A percentile compares a stretch with the other conserved stretches of the same genome.
Conservation (phyloP, 2,329 filamentous ascomycete species). For the Verticillium longisporum region DNA sequence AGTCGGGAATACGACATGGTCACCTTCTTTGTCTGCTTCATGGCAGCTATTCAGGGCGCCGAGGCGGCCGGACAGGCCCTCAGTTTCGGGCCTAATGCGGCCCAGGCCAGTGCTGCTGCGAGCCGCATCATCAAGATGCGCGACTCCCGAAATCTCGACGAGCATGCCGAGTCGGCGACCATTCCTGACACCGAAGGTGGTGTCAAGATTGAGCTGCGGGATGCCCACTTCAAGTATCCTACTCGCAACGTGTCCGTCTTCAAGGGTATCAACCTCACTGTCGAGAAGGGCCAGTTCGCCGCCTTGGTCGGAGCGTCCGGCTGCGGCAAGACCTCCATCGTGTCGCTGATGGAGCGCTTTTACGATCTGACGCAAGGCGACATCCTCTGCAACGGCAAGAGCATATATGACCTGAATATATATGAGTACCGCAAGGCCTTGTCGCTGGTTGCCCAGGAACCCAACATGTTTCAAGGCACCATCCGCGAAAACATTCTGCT, state of each 20-base stretch:
- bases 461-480: slow-evolving; percentile 61
- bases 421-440: slow-evolving; percentile 57
- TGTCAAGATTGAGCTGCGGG: slow-evolving; percentile 47
- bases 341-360: slow-evolving; percentile 61
- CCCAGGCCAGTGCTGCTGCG: slow-evolving; percentile 50
- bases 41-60: slow-evolving; percentile 60
- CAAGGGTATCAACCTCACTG: slow-evolving; percentile 53
- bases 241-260: slow-evolving; percentile 51
- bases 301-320: slow-evolving; percentile 65
- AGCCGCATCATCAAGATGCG: slow-evolving; percentile 52
- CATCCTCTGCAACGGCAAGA: slow-evolving; percentile 56
- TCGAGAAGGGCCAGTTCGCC: slow-evolving; percentile 63
- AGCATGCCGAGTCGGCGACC: slow-evolving; percentile 18
- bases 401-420: slow-evolving; percentile 53
- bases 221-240: slow-evolving; percentile 55
- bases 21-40: slow-evolving; percentile 52
- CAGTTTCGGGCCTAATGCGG: slow-evolving; percentile 58
- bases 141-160: slow-evolving; percentile 31
- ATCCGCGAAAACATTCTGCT: slow-evolving; percentile 64
- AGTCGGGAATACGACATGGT: slow-evolving; percentile 38
- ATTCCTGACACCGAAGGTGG: slow-evolving; percentile 41
- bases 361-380: slow-evolving; percentile 60
- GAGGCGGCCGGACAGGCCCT: slow-evolving; percentile 63
- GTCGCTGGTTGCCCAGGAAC: slow-evolving; percentile 68
- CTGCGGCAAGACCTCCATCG: slow-evolving; percentile 67